Percentiles rank a stretch among this genome's conserved stretches.
Evolutionary conservation across 768 basidiomycete genomes (phyloP).

Genomic region (Tylopilus plumbeoviolaceoides): DNA sequence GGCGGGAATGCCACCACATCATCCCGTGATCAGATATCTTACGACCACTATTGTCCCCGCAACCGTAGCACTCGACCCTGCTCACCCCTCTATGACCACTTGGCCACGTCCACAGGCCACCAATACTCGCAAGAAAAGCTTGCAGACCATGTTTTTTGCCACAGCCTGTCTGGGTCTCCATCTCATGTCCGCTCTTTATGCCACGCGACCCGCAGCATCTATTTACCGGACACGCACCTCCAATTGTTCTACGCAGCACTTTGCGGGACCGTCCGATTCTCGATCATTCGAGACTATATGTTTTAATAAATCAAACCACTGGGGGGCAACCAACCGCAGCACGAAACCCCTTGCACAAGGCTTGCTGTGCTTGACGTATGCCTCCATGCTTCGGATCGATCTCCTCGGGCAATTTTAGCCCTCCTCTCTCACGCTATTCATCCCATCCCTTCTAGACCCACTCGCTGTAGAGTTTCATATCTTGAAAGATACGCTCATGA

Average conservation of each 20-base stretch:
- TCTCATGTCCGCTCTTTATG: background rate
- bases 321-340: constrained; percentile 1
- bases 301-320: constrained; percentile 4
- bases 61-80: constrained; percentile 5
- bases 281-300: constrained; percentile 6
- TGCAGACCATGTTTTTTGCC: background rate
- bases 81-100: background rate
- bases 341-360: background rate
- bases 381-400: constrained; percentile 10
- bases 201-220: constrained; percentile 14
- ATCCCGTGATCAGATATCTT: constrained; percentile 10
- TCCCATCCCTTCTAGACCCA: background rate
- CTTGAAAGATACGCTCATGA: constrained; percentile 14
- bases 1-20: constrained; percentile 13
- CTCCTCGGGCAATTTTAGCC: constrained; percentile 22
- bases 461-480: constrained; percentile 5
- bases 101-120: too few relatives aligned
- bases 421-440: constrained; percentile 3
- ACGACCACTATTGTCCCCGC: constrained; percentile 6
- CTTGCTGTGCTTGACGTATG: constrained; percentile 17
- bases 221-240: constrained; percentile 4
- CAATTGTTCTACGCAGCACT: constrained; percentile 4
- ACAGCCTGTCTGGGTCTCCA: background rate
- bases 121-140: too few relatives aligned
- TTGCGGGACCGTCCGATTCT: constrained; percentile 20